phyloP scores from a whole-genome alignment of 129 eudicot species.

The Ambrosia trifida region DNA sequence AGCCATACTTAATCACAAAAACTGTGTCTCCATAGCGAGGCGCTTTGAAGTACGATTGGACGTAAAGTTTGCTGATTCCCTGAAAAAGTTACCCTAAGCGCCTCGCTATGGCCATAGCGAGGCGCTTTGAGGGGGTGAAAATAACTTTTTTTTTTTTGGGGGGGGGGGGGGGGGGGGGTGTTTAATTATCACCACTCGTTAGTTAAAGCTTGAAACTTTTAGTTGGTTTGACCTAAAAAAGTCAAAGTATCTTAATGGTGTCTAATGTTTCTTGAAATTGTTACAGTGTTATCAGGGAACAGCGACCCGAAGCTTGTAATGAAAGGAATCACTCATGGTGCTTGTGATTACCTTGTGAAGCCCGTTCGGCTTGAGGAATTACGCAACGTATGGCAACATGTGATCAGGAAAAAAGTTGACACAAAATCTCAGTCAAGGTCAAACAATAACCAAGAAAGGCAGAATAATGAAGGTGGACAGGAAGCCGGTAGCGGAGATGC shows the following conservation, averaged over 20 bases:
- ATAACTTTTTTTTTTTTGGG: too few relatives aligned
- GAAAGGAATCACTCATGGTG: constrained; percentile 97
- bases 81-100: too few relatives aligned
- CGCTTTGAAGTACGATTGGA: too few relatives aligned
- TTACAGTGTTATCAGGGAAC: constrained; percentile 90
- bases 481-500: constrained; percentile 66
- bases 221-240: neutral
- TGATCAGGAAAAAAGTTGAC: constrained; percentile 64
- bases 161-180: too few relatives aligned
- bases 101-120: too few relatives aligned
- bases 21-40: too few relatives aligned
- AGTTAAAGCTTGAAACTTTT: neutral
- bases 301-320: constrained; percentile 89
- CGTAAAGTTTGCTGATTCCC: too few relatives aligned
- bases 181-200: too few relatives aligned
- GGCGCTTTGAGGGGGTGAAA: too few relatives aligned
- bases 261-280: constrained; percentile 28
- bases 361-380: constrained; percentile 95
- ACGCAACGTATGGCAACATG: constrained; percentile 97
- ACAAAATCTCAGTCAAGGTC: constrained; percentile 54
- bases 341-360: constrained; percentile 93
- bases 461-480: constrained; percentile 52
- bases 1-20: too few relatives aligned
- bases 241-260: constrained; percentile 8
- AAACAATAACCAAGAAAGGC: constrained; percentile 44